Evolutionary conservation across 2,329 filamentous ascomycete species (phyloP), one percentile per base, ranked within the genome.

Genomic region (Sphaerulina populicola): DNA sequence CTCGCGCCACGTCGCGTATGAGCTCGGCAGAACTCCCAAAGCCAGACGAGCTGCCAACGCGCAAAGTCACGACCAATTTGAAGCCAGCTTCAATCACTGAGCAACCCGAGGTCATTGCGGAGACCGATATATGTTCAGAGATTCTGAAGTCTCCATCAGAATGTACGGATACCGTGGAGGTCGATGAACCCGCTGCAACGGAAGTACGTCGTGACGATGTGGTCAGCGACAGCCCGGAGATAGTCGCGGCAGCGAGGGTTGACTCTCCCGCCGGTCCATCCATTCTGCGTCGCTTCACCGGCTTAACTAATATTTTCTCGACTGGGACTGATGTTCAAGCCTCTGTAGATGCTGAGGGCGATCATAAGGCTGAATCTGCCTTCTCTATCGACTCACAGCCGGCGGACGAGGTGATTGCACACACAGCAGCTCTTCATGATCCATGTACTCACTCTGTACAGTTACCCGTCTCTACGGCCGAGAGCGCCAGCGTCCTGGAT

Each of bases 31-130:
- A 45, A 14, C 38, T 48, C 21, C 45, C 48, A 12, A 44, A 35
- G 47, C 47, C 47, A 43, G 46, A 49, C 7, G 18, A 40, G 9
- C 37, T 21, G n/a, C 46, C 38, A 23, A 7, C 37, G 39, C 44
- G 47, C 7, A 38, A 84, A 90, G 39, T 18, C 15, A 49, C 27
- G 12, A 33, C 11, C 38, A 43, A 18, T 21, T 38, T 44, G 7
- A 38, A 18, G 37, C 31, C 43, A 36, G 23, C 18, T 30, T 15
- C 44, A 27, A 41, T 52, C 15, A 10, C 23, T 31, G 38, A 47
- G 44, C 39, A 29, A 27, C 38, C 44, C 31, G 37, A 39, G 30
- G 15, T 35, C 10, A 35, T n/a, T 12, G 31, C 31, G 12, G 23
- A 27, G 23, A 27, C 23, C 6, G 23, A 27, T 27, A 5, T 27